Conservation (phyloP, 768 basidiomycete species). For the Sarcodon aspratus region DNA sequence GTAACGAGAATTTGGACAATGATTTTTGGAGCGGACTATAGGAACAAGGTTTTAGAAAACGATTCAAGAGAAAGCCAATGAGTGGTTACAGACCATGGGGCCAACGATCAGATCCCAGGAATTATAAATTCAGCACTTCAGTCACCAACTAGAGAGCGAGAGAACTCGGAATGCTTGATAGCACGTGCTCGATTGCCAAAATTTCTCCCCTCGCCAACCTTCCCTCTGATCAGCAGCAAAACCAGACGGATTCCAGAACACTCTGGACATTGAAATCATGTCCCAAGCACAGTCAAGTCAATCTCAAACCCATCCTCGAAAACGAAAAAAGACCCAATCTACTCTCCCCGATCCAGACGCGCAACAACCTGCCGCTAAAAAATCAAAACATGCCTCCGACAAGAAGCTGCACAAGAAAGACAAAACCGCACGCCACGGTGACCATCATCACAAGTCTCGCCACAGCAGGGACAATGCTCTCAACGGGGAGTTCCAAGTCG, state of each 20-base stretch:
- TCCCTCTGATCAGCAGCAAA: not conserved
- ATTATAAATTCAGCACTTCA: constrained; percentile 2
- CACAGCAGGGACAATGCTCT: constrained; percentile 1
- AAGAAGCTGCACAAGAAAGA: constrained; percentile 3
- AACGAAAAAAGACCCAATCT: not conserved
- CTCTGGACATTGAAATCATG: not conserved
- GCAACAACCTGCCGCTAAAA: constrained; percentile 1
- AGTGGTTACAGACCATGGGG: constrained; percentile 11
- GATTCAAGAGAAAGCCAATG: not conserved
- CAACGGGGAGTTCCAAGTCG: constrained; percentile 41
- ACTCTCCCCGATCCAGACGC: not conserved
- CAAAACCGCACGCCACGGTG: constrained; percentile 12
- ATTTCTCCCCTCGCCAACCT: constrained; percentile 7
- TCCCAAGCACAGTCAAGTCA: not conserved
- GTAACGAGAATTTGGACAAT: constrained; percentile 72
- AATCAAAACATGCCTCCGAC: constrained; percentile 1
- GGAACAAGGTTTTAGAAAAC: not conserved
- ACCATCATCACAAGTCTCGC: constrained; percentile 1
- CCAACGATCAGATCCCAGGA: constrained; percentile 2
- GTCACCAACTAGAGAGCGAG: not conserved
- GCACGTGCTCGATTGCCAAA: constrained; percentile 7
- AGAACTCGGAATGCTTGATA: not conserved
- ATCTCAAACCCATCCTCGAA: not conserved
- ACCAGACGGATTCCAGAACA: too few relatives aligned
- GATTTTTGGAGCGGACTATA: constrained; percentile 68